phyloP scores from a whole-genome alignment of 2,329 filamentous ascomycete species.

The Alternaria arbusti region DNA sequence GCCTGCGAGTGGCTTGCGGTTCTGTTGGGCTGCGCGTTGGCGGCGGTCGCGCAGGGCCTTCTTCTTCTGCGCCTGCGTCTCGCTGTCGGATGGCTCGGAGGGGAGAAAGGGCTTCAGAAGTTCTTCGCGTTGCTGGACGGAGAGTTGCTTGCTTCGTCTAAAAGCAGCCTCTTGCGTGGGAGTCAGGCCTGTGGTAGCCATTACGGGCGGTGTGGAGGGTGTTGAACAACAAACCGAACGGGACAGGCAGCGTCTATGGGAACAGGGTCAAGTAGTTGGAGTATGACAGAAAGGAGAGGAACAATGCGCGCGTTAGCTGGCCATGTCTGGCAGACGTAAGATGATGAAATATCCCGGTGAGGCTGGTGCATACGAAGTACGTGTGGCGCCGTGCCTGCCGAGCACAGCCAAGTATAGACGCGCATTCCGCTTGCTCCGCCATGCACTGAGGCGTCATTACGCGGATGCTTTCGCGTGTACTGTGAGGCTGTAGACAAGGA shows the following conservation, averaged over 20 bases:
- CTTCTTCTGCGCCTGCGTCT: conserved; percentile 15
- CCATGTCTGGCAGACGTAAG: conserved; percentile 19
- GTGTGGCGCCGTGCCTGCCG: conserved; percentile 37
- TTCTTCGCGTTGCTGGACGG: conserved; percentile 56
- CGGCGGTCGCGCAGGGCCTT: conserved; percentile 22
- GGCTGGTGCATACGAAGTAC: conserved; percentile 38
- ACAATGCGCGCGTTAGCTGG: conserved; percentile 13
- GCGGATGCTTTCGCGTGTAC: conserved; percentile 34
- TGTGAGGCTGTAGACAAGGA: conserved; percentile 5
- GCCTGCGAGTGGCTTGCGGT: conserved; percentile 52
- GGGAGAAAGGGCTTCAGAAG: conserved; percentile 62
- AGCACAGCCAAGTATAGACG: conserved; percentile 24
- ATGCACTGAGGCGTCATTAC: conserved; percentile 39
- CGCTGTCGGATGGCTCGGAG: conserved; percentile 43
- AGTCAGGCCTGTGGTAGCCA: conserved; percentile 43
- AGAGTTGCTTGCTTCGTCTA: conserved; percentile 48
- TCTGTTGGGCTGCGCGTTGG: conserved; percentile 13
- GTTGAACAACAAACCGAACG: conserved; percentile 8
- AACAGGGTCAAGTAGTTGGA: background rate
- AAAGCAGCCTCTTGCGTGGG: conserved; percentile 42
- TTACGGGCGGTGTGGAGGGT: conserved; percentile 23
- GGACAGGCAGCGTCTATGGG: background rate
- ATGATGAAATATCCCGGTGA: conserved; percentile 31
- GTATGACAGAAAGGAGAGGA: background rate
- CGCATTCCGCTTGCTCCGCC: conserved; percentile 40